phyloP scores from a whole-genome alignment of 164 flowering plant genomes.

The Tetracentron sinense region DNA sequence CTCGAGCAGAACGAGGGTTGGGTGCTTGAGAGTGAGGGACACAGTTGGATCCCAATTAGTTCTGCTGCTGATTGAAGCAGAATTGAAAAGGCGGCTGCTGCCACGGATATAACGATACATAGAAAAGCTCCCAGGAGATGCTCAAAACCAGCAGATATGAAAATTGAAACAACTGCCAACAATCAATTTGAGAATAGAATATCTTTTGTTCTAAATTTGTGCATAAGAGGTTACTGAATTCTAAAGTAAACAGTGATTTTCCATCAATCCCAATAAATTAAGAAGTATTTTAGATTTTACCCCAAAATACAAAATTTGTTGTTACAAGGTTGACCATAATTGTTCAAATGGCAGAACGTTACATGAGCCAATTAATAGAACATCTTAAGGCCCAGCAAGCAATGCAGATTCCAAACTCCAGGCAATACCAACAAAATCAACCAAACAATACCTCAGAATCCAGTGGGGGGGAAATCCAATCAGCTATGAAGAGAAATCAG shows the following conservation, averaged over 20 bases:
- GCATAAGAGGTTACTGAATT: neutral
- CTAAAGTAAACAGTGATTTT: neutral
- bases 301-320: neutral
- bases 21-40: constrained; percentile 46
- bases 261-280: neutral
- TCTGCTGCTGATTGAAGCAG: constrained; percentile 16
- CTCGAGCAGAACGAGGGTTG: constrained; percentile 53
- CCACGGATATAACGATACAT: constrained; percentile 26
- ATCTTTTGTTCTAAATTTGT: neutral
- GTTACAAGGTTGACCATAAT: neutral
- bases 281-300: neutral
- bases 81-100: constrained; percentile 16
- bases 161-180: constrained; percentile 5
- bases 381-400: constrained; percentile 13
- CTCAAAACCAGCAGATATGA: constrained; percentile 3
- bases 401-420: neutral
- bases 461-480: neutral
- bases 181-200: neutral
- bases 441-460: neutral
- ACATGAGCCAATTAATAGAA: constrained; percentile 10
- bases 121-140: constrained; percentile 12
- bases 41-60: constrained; percentile 46
- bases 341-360: neutral
- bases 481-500: constrained; percentile 1
- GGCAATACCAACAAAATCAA: constrained; percentile 6